Evolutionary conservation across 805 yeast species (phyloP).

Genomic region (Lachancea kluyveri): DNA sequence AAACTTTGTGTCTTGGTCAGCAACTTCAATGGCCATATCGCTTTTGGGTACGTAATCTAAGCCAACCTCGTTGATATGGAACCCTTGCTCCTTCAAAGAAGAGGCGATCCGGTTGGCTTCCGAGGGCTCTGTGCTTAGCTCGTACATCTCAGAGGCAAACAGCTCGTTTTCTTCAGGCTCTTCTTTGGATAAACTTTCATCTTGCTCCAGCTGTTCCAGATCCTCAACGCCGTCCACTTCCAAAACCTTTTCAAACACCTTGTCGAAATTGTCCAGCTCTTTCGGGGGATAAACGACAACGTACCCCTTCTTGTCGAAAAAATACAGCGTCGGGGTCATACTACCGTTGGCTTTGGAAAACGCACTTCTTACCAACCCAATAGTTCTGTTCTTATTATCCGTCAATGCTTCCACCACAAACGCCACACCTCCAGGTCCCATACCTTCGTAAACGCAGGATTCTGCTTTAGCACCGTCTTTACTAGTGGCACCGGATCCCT

Average conservation of each 20-base stretch:
- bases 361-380: slow-evolving; percentile 67
- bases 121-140: slow-evolving; percentile 57
- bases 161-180: slow-evolving; percentile 15
- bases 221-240: slow-evolving; percentile 76
- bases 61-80: slow-evolving; percentile 62
- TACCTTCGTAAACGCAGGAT: slow-evolving; percentile 71
- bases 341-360: slow-evolving; percentile 65
- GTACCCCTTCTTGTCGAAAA: slow-evolving; percentile 76
- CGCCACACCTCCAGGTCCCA: slow-evolving; percentile 91
- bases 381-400: slow-evolving; percentile 80
- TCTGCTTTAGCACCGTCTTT: slow-evolving; percentile 43
- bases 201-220: slow-evolving; percentile 44
- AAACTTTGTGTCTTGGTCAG: slow-evolving; percentile 44
- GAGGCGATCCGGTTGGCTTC: slow-evolving; percentile 59
- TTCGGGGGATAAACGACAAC: slow-evolving; percentile 44
- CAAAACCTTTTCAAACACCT: slow-evolving; percentile 63
- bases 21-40: slow-evolving; percentile 52
- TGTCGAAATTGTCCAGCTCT: slow-evolving; percentile 45
- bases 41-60: slow-evolving; percentile 59
- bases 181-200: slow-evolving; percentile 21
- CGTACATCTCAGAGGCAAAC: slow-evolving; percentile 25
- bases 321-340: slow-evolving; percentile 69
- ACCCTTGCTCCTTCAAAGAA: slow-evolving; percentile 42
- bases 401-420: slow-evolving; percentile 81
- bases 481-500: slow-evolving; percentile 62